Evolutionary conservation across 768 basidiomycete species (phyloP), one percentile per base, ranked within the genome.

Genomic region (Boletus tylopilopsis): DNA sequence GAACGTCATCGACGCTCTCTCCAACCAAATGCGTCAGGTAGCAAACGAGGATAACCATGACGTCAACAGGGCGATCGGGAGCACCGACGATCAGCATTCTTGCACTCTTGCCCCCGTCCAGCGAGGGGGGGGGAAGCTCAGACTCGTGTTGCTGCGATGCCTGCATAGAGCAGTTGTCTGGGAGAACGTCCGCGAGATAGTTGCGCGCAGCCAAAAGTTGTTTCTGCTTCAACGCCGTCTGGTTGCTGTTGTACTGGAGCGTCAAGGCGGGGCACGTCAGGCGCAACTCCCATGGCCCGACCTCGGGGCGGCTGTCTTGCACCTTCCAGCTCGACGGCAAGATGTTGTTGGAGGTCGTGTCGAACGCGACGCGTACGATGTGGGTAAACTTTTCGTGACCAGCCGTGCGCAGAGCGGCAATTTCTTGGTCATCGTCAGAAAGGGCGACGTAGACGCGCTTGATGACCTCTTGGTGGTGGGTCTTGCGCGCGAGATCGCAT

Each of bases 361-460:
- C 30, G 30, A 53, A 37, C 2, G 4, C n/a, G 30, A 48, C 11
- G 11, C 46, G 51, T 2, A 54, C 24, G 22, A 54, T 16, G 25
- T 43, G 49, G 10, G 34, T 51, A 13, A 51, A 54, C 13, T 10
- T n/a, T 11, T 38, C 32, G 21, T 22, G 4, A 5, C 23, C 3
- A 6, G 13, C 25, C 0, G 49, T 54, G 24, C 41, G 36, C 36
- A 54, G 12, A 21, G 30, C 45, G 11, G 36, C 29, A 6, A 54
- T 51, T 10, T 51, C 45, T n/a, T 42, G 16, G 33, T 46, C 45
- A 18, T 54, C 19, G 32, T 54, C 45, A 10, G 45, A 33, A 6
- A 54, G 6, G 21, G 50, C 49, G 30, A 47, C 2, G 25, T 42
- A 54, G 22, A 51, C 11, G 5, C 29, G 23, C 2, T 16, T 2